Conservation (phyloP, 192 early-diverging fungal genomes). For the Coemansia sp. region DNA sequence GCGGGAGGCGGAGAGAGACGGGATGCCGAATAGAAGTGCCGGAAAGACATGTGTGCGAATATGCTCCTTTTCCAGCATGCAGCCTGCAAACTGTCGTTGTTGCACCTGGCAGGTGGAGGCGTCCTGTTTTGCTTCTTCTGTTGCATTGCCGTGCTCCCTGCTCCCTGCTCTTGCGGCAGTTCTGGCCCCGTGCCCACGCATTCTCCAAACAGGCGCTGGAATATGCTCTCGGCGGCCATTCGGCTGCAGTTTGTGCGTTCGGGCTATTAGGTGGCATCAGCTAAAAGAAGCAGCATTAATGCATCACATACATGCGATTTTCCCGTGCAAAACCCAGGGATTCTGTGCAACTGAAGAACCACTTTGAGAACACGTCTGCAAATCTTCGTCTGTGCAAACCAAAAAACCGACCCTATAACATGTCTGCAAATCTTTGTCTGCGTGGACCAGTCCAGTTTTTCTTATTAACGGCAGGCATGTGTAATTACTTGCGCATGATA, state of each 20-base stretch:
- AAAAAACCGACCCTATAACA: too few species aligned
- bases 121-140: neutral
- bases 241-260: neutral
- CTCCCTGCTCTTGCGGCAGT: neutral
- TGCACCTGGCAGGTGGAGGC: neutral
- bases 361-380: neutral
- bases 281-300: neutral
- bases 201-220: neutral
- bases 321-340: neutral
- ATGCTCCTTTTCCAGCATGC: slow-evolving; percentile 4
- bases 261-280: neutral
- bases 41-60: slow-evolving; percentile 17
- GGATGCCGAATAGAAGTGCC: slow-evolving; percentile 9
- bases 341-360: neutral
- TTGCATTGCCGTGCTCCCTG: neutral
- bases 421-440: too few species aligned
- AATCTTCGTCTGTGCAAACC: neutral
- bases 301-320: neutral
- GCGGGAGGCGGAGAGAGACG: neutral
- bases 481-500: neutral
- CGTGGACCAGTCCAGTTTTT: too few species aligned
- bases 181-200: neutral
- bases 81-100: slow-evolving; percentile 1
- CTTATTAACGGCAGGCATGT: too few species aligned
- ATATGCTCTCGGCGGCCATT: neutral